Conservation (phyloP, 2,329 filamentous ascomycete species). For the Xylaria sp. region DNA sequence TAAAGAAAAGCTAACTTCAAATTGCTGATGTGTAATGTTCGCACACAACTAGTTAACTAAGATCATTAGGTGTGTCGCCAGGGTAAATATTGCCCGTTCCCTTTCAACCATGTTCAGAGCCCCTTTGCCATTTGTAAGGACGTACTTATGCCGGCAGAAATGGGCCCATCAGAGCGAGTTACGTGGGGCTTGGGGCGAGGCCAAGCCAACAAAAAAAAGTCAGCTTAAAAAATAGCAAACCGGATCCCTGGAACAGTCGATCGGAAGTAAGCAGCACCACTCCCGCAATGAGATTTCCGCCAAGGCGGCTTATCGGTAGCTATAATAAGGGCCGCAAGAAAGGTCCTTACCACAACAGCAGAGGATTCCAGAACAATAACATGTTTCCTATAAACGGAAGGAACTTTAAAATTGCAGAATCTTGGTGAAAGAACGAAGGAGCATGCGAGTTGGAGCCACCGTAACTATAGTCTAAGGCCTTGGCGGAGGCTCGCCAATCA, state of each 20-base stretch:
- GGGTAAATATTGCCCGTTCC: background rate
- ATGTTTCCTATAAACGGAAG: no score
- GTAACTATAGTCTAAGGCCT: slow-evolving; percentile 6
- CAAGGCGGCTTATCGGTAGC: slow-evolving; percentile 5
- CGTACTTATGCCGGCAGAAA: background rate
- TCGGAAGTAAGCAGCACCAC: background rate
- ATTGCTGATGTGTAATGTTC: background rate
- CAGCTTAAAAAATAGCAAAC: background rate
- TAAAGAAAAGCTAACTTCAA: background rate
- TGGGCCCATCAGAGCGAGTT: slow-evolving; percentile 2
- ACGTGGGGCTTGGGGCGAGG: background rate
- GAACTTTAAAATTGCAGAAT: background rate
- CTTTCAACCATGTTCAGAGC: slow-evolving; percentile 14
- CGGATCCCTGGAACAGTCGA: slow-evolving; percentile 12
- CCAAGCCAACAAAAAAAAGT: background rate
- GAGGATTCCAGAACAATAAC: slow-evolving; percentile 13
- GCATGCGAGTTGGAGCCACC: slow-evolving; percentile 9
- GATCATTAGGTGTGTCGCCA: background rate
- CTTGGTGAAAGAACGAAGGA: slow-evolving; percentile 28
- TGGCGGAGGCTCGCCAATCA: slow-evolving; percentile 13
- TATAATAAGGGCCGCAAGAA: background rate
- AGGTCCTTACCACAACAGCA: slow-evolving; percentile 5
- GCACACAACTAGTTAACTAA: background rate
- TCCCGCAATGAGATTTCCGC: background rate
- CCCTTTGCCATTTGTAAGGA: slow-evolving; percentile 1